These are phyloP conservation scores for Thermothelomyces thermophilus DNA, from an alignment of 2,329 filamentous ascomycete species.

Conservation along the genomic window DNA sequence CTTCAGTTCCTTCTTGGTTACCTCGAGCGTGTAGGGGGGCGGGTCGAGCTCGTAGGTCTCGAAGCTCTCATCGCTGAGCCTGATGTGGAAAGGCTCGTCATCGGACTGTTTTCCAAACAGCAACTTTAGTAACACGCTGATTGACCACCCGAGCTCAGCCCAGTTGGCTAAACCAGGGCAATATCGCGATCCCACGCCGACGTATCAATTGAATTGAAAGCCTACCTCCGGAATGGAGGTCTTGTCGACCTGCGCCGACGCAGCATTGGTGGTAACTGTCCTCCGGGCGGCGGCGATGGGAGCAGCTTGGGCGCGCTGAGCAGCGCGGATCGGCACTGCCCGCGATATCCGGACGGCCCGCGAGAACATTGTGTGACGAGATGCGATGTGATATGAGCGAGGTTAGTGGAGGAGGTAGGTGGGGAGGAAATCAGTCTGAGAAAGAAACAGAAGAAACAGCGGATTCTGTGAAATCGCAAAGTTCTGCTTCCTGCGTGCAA, in stretches of 20 bases:
- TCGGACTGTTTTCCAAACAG: constrained; percentile 64
- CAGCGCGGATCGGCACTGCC: constrained; percentile 51
- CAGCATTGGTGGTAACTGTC: constrained; percentile 90
- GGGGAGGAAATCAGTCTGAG: constrained; percentile 1
- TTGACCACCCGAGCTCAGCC: not conserved
- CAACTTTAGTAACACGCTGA: constrained; percentile 12
- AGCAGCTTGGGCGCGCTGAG: constrained; percentile 39
- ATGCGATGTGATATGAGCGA: not conserved
- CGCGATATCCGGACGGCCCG: constrained; percentile 58
- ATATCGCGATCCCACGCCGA: not conserved
- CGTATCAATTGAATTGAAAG: not conserved
- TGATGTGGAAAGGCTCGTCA: constrained; percentile 86
- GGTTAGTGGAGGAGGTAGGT: not conserved
- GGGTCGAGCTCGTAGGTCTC: constrained; percentile 99
- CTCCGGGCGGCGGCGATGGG: constrained; percentile 52
- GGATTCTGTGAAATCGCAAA: constrained; percentile 18
- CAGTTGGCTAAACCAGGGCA: not conserved
- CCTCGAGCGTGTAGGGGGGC: constrained; percentile 83
- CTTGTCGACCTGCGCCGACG: constrained; percentile 82
- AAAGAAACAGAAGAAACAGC: not conserved
- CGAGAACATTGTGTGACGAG: constrained; percentile 57
- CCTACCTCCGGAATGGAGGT: constrained; percentile 49
- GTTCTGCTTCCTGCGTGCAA: constrained; percentile 8
- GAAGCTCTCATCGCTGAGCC: constrained; percentile 96
- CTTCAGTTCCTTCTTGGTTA: constrained; percentile 97